Percentiles rank a stretch among this genome's conserved stretches.
Conservation (phyloP, 352 stramenopile genomes). For the Pythium scleroteichum region DNA sequence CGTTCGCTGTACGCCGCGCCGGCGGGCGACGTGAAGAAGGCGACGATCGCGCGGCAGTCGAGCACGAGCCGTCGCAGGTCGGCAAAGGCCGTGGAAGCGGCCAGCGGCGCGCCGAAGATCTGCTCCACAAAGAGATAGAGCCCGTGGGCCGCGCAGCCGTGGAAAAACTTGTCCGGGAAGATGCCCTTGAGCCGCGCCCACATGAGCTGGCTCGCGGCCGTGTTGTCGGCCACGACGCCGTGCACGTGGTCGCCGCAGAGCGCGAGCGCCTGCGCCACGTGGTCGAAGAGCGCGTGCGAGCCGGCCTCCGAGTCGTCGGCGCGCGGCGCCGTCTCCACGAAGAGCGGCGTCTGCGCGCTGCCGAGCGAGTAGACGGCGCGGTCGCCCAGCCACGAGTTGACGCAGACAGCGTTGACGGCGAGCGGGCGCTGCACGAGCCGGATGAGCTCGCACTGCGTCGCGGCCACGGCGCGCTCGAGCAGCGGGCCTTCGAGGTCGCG, state of each 20-base stretch:
- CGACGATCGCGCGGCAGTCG: constrained; percentile 26
- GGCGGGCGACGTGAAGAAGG: constrained; percentile 9
- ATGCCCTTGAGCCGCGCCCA: constrained; percentile 27
- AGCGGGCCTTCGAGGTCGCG: constrained; percentile 20
- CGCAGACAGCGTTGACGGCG: constrained; percentile 8
- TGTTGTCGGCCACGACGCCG: constrained; percentile 33
- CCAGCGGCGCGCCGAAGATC: constrained; percentile 22
- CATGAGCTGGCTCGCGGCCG: constrained; percentile 21
- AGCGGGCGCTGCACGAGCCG: constrained; percentile 10
- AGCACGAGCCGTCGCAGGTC: constrained; percentile 17
- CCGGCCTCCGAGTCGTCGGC: not conserved
- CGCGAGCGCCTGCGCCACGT: constrained; percentile 1
- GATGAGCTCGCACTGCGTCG: constrained; percentile 24
- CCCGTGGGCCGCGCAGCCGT: constrained; percentile 32
- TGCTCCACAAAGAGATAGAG: constrained; percentile 28
- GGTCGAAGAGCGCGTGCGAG: constrained; percentile 5
- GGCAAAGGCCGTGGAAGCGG: constrained; percentile 10
- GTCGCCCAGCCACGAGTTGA: constrained; percentile 14
- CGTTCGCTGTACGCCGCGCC: not conserved
- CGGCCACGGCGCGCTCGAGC: constrained; percentile 25
- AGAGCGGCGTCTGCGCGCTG: not conserved
- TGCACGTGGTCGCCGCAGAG: constrained; percentile 14
- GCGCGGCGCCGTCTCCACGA: constrained; percentile 5
- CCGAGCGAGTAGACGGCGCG: constrained; percentile 2
- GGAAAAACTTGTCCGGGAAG: constrained; percentile 31